Base-by-base conservation (phyloP, 2,329 filamentous ascomycete species). In the Coniochaeta prunicola region DNA sequence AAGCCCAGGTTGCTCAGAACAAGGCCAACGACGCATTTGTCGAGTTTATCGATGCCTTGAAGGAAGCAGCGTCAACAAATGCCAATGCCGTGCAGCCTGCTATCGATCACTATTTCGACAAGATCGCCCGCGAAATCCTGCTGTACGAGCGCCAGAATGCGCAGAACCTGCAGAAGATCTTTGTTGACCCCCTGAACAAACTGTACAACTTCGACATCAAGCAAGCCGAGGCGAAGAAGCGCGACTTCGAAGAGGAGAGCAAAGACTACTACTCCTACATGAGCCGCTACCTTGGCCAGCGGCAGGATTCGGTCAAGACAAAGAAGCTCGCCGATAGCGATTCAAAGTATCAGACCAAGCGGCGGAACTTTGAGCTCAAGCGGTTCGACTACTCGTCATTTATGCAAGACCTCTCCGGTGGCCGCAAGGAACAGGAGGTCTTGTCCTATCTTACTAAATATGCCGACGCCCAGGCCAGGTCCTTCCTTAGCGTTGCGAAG, bases 361-460 rank as follows among this genome's bases (percentile, higher is more conserved):
- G 92, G 64, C 87, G 91, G 50, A 96, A 92, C 65, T 99, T 99
- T 68, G 94, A 99, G 76, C 81, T 99, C 59, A 97, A 96, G 76
- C 88, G 96, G 10, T 99, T 99, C 68, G 96, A 99, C 73, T 99
- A 99, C 72, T 97, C 93, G 3, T 96, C 91, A 15, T 99, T 97
- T 70, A 96, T 99, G 90, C 93, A 97, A 68, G 94, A 99, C 76
- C 80, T 99, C n/a, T 94, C 97, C 63, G 94, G 94, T 31, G 94
- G 94, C n/a, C 88, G 94, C 62, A 99, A 97, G 71, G 94, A 99
- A 68, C 94, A 97, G 69, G 94, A 99, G 71, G 90, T 99, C 4
- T 75, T 99, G 31, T 97, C 93, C 1, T 90, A 97, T 69, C 80
- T 99, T 33, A 99, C 94, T 1, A 93, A 89, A 70, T 99, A 92